These are phyloP conservation scores for Aureobasidium sp. DNA, from an alignment of 2,329 filamentous ascomycete species.

Conservation along the genomic window DNA sequence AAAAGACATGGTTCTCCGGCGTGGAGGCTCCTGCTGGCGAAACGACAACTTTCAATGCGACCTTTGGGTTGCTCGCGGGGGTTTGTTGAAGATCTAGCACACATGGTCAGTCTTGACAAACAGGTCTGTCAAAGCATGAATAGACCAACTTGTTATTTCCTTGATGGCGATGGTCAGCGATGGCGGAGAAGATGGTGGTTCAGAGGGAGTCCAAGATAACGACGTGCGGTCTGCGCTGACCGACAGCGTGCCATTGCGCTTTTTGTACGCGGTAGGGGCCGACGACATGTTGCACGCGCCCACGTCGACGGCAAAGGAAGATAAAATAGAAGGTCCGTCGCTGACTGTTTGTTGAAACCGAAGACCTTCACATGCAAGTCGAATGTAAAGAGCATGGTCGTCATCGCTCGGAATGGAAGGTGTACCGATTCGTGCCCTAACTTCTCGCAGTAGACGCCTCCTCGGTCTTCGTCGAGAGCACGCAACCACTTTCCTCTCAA, in stretches of 20 bases:
- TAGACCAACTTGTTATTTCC: slow-evolving; percentile 68
- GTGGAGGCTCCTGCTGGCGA: slow-evolving; percentile 53
- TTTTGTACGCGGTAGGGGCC: slow-evolving; percentile 77
- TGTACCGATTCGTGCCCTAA: not conserved
- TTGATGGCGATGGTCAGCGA: slow-evolving; percentile 61
- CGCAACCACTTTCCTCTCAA: not conserved
- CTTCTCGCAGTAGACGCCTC: no score
- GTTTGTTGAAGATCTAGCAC: slow-evolving; percentile 85
- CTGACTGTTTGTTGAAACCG: not conserved
- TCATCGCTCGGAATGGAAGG: slow-evolving; percentile 8
- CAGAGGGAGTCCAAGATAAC: slow-evolving; percentile 73
- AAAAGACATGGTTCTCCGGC: slow-evolving; percentile 70
- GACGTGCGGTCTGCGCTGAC: slow-evolving; percentile 64
- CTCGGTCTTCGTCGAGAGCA: not conserved
- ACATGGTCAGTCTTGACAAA: not conserved
- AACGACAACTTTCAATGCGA: slow-evolving; percentile 87
- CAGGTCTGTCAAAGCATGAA: no score
- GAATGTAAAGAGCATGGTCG: not conserved
- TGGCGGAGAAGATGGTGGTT: slow-evolving; percentile 52
- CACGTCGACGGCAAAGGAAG: slow-evolving; percentile 17
- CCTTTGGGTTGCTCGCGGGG: slow-evolving; percentile 76
- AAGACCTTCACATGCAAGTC: not conserved
- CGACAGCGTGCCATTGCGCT: slow-evolving; percentile 80
- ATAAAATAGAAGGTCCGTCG: not conserved
- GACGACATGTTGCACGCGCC: slow-evolving; percentile 31